A percentile compares a stretch with the other conserved stretches of the same genome.
phyloP scores from a whole-genome alignment of 352 stramenopile species.

The Globisporangium polare region DNA sequence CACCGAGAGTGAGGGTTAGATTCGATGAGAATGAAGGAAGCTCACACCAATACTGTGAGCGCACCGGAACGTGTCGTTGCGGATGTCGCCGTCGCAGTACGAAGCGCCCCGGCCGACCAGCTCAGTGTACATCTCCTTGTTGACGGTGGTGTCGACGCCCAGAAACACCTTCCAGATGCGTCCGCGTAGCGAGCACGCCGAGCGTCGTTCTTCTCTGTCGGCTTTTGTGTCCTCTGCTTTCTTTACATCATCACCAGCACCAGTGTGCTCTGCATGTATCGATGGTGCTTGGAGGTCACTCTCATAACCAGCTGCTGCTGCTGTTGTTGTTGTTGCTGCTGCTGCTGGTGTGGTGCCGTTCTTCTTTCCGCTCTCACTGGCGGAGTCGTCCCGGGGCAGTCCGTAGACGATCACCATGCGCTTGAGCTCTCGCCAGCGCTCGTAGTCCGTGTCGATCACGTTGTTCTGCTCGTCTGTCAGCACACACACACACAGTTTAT shows the following conservation, averaged over 20 bases:
- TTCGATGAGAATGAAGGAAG: too few relatives aligned
- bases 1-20: too few relatives aligned
- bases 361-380: neutral
- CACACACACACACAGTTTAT: neutral
- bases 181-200: constrained; percentile 64
- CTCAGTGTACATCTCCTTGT: constrained; percentile 57
- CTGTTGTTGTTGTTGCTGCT: neutral
- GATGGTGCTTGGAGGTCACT: constrained; percentile 7
- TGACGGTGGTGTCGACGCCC: constrained; percentile 60
- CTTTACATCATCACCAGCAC: neutral
- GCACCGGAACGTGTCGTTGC: constrained; percentile 90
- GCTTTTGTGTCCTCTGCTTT: neutral
- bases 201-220: neutral
- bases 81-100: constrained; percentile 82
- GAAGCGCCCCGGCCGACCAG: constrained; percentile 76
- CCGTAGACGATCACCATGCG: constrained; percentile 79
- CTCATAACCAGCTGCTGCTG: neutral
- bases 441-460: constrained; percentile 56
- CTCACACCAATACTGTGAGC: too few relatives aligned
- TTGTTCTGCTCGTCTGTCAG: constrained; percentile 29
- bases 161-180: constrained; percentile 89
- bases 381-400: constrained; percentile 46
- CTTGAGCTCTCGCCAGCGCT: constrained; percentile 79
- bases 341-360: too few relatives aligned
- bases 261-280: neutral